phyloP scores from a whole-genome alignment of 179 eudicot genomes.

The Sideroxylon spinosum region DNA sequence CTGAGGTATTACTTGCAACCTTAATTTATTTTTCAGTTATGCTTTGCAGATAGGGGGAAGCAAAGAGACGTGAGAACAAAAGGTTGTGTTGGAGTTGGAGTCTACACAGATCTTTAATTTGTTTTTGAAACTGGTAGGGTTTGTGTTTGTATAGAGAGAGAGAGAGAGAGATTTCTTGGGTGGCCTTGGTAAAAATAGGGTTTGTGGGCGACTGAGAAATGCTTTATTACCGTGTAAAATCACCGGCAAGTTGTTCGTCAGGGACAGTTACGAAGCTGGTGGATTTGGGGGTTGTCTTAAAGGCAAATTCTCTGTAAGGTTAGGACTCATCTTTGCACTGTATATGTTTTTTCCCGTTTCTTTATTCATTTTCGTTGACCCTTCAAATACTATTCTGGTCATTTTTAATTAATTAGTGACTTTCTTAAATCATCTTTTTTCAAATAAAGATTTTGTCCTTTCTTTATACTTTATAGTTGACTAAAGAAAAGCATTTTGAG shows the following conservation, averaged over 20 bases:
- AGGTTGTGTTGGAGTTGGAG: slow-evolving; percentile 14
- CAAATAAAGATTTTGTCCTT: neutral
- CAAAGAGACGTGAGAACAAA: neutral
- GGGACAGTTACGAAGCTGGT: neutral
- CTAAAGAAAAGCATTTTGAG: slow-evolving; percentile 2
- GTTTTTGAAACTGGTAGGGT: slow-evolving; percentile 8
- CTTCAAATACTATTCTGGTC: neutral
- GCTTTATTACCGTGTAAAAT: neutral
- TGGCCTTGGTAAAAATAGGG: slow-evolving; percentile 9
- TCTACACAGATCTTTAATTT: neutral
- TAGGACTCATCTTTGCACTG: neutral
- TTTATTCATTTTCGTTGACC: too few relatives aligned
- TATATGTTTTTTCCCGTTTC: too few relatives aligned
- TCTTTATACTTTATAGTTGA: neutral
- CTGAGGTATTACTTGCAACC: neutral
- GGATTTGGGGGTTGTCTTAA: slow-evolving; percentile 4
- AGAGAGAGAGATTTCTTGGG: neutral
- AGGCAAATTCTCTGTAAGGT: slow-evolving; percentile 14
- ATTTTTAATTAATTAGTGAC: too few relatives aligned
- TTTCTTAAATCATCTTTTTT: neutral
- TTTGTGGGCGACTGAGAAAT: slow-evolving; percentile 1
- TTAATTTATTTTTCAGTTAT: slow-evolving; percentile 1
- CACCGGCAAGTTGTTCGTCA: neutral
- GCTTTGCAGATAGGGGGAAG: neutral
- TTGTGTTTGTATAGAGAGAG: neutral